These are phyloP conservation scores for Metarhizium rileyi DNA, from an alignment of 2,329 filamentous ascomycete species.

Conservation along the genomic window DNA sequence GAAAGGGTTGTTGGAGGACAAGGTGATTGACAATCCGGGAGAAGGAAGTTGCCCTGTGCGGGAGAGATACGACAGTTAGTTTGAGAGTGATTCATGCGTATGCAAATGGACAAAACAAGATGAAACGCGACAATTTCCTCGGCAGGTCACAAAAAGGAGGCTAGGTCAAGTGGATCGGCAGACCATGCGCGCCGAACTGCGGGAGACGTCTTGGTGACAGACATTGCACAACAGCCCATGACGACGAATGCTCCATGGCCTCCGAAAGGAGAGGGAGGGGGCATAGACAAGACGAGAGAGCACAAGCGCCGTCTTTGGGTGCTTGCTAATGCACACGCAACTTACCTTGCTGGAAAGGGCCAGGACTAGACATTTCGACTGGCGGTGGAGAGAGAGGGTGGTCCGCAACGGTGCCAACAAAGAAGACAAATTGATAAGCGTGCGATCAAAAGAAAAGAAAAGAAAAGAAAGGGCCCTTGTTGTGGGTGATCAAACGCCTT, in stretches of 20 bases:
- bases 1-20: slow-evolving; percentile 76
- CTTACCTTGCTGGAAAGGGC: slow-evolving; percentile 11
- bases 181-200: slow-evolving; percentile 2
- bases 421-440: background rate
- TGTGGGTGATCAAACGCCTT: background rate
- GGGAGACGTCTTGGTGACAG: background rate
- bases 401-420: background rate
- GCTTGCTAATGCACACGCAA: background rate
- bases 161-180: slow-evolving; percentile 2
- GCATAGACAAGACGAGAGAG: background rate
- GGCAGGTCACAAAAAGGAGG: slow-evolving; percentile 8
- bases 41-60: slow-evolving; percentile 12
- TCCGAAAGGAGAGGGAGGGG: background rate
- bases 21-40: slow-evolving; percentile 48
- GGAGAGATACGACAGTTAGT: slow-evolving; percentile 5
- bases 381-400: background rate
- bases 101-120: slow-evolving; percentile 3
- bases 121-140: slow-evolving; percentile 15
- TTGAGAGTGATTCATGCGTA: slow-evolving; percentile 2
- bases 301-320: background rate
- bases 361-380: slow-evolving; percentile 9
- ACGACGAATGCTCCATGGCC: background rate
- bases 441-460: background rate
- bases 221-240: background rate
- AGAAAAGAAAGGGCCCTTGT: background rate